Evolutionary conservation across 192 early-diverging fungal genomes (phyloP).

Genomic region (Dimargaris xerosporica): DNA sequence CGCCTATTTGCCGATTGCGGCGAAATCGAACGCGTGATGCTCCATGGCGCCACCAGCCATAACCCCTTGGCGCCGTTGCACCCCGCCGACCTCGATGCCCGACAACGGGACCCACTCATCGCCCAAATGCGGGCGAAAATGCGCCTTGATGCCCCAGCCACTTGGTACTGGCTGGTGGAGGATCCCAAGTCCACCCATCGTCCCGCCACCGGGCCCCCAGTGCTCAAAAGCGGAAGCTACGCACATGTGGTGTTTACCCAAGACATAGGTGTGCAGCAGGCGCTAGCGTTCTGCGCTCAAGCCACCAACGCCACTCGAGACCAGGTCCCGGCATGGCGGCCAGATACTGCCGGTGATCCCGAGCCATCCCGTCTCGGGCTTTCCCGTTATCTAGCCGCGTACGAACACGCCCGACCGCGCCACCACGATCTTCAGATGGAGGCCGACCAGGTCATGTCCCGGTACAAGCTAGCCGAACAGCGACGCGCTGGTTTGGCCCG

Average conservation of each 20-base stretch:
- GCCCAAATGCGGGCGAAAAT: no score
- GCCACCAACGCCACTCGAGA: no score
- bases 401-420: background rate
- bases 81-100: background rate
- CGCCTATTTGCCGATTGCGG: background rate
- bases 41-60: background rate
- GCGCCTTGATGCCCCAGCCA: no score
- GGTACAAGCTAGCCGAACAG: background rate
- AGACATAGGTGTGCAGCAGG: background rate
- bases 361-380: background rate
- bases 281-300: background rate
- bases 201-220: background rate
- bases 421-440: background rate
- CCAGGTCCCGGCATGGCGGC: no score
- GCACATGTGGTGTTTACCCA: background rate
- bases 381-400: background rate
- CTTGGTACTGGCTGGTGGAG: slow-evolving; percentile 2
- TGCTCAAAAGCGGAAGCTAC: background rate
- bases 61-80: background rate
- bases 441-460: background rate
- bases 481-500: background rate
- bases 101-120: background rate
- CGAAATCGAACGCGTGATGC: background rate
- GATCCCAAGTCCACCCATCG: background rate
- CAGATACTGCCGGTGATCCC: background rate